These are phyloP conservation scores for Wickerhamiella azymoides DNA, from an alignment of 805 yeast species.

Conservation along the genomic window DNA sequence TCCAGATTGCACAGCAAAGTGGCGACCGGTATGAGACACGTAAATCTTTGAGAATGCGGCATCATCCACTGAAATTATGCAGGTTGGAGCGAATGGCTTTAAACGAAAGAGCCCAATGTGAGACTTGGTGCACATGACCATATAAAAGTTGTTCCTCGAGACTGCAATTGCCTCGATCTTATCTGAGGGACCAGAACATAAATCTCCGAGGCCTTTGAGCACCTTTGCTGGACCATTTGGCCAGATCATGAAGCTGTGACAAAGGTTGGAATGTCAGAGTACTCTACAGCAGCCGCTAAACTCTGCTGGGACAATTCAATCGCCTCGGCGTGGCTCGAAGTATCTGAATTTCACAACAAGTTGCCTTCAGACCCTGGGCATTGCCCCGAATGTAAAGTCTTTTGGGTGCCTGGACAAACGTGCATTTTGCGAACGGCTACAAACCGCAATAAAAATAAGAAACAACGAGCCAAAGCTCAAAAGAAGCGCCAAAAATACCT, in stretches of 20 bases:
- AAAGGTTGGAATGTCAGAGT: neutral
- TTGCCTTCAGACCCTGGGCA: neutral
- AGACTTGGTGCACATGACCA: conserved; percentile 13
- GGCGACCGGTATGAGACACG: neutral
- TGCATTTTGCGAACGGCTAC: conserved; percentile 1
- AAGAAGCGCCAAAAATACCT: conserved; percentile 1
- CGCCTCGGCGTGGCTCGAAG: neutral
- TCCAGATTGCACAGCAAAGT: conserved; percentile 1
- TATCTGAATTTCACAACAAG: neutral
- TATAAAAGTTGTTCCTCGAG: conserved; percentile 16
- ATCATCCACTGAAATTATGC: conserved; percentile 7
- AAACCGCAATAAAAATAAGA: conserved; percentile 2
- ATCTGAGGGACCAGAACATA: conserved; percentile 9
- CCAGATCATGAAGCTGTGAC: conserved; percentile 18
- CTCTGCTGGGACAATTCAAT: neutral
- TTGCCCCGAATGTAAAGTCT: conserved; percentile 2
- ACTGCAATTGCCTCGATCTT: conserved; percentile 14
- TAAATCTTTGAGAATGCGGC: neutral
- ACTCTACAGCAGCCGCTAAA: conserved; percentile 4
- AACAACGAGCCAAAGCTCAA: neutral
- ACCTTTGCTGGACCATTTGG: conserved; percentile 18
- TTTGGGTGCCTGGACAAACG: conserved; percentile 9
- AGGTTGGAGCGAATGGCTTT: conserved; percentile 18
- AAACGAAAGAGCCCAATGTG: conserved; percentile 17
- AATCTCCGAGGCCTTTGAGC: neutral